A percentile compares a stretch with the other conserved stretches of the same genome.
These are phyloP conservation scores for Trypethelium eluteriae DNA, from an alignment of 495 filamentous ascomycete species.

Conservation along the genomic window DNA sequence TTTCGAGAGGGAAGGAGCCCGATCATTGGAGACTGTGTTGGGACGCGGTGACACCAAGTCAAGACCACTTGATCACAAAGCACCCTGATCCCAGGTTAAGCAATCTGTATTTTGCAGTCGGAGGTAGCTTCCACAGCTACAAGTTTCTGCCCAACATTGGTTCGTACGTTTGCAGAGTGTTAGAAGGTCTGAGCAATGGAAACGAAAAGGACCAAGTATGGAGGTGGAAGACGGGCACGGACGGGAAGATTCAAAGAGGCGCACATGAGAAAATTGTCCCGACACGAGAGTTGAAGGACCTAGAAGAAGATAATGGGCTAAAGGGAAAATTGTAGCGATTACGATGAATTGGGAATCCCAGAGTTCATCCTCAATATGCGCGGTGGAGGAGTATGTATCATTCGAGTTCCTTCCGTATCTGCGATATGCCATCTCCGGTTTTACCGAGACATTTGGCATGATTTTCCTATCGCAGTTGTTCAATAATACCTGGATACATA, in stretches of 20 bases:
- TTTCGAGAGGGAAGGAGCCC: constrained; percentile 21
- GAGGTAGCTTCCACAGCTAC: constrained; percentile 33
- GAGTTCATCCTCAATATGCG: neutral
- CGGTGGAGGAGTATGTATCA: too few relatives aligned
- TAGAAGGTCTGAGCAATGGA: constrained; percentile 26
- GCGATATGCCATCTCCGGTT: too few relatives aligned
- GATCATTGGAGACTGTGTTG: constrained; percentile 33
- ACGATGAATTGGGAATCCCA: neutral
- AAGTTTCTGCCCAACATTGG: constrained; percentile 32
- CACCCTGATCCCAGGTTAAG: constrained; percentile 32
- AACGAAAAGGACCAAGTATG: constrained; percentile 31
- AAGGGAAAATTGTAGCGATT: neutral
- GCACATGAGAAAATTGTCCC: constrained; percentile 27
- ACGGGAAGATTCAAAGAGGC: constrained; percentile 16
- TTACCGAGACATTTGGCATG: too few relatives aligned
- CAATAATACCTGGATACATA: too few relatives aligned
- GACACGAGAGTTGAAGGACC: constrained; percentile 20
- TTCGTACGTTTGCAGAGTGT: constrained; percentile 21
- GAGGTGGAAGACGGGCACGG: constrained; percentile 32
- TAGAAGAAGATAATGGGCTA: constrained; percentile 12
- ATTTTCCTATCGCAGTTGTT: too few relatives aligned
- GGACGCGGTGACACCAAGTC: constrained; percentile 31
- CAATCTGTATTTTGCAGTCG: constrained; percentile 30
- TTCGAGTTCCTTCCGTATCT: too few relatives aligned
- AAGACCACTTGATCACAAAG: constrained; percentile 23